Base-by-base conservation (phyloP, 2,329 filamentous ascomycete species). In the Chaetothyriales sp. region DNA sequence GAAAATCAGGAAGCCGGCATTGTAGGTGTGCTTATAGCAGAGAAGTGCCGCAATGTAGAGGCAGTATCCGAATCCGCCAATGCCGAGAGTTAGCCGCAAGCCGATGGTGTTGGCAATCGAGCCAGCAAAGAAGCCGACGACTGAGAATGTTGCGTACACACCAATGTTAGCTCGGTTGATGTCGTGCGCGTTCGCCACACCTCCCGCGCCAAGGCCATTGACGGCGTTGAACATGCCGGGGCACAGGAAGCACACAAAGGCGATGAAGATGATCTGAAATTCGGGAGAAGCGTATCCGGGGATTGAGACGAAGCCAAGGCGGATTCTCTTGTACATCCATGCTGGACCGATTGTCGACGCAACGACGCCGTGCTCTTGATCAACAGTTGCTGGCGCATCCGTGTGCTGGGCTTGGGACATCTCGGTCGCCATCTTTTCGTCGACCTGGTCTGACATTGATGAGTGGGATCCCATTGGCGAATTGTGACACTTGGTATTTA, bases 261-360 rank as follows among this genome's bases (percentile, higher is more conserved):
- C 75, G 51, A 89, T 83, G 73, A 89, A 77, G 56, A 84, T 61
- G 37, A 89, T 74, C 69, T 89, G 85, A 47, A 81, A 68, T 62
- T 81, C 78, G 10, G 85, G 85, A 52, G 84, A 86, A 19, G 85
- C 85, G 65, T 84, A 89, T 75, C 81, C 86, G 3, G 74, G 73
- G 6, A 83, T 54, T 58, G 75, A 74, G 53, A 69, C 68, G 48
- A 71, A 69, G 18, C 76, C 74, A 52, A 87, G 54, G 52, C 71
- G 75, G 62, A 79, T 63, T 47, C 74, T 71, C 62, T 77, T 80
- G 73, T 89, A 87, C 69, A 81, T 82, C 83, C 83, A 87, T 56
- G 68, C 58, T 47, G 65, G 67, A 1, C 68, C 69, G 19, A 46
- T 22, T 18, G 60, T 54, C 47, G 49, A 46, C 18, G 49, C 49